Evolutionary conservation across 2,329 filamentous ascomycete genomes (phyloP), one percentile per base, ranked within the genome.

Genomic region (Aspergillus proliferans): DNA sequence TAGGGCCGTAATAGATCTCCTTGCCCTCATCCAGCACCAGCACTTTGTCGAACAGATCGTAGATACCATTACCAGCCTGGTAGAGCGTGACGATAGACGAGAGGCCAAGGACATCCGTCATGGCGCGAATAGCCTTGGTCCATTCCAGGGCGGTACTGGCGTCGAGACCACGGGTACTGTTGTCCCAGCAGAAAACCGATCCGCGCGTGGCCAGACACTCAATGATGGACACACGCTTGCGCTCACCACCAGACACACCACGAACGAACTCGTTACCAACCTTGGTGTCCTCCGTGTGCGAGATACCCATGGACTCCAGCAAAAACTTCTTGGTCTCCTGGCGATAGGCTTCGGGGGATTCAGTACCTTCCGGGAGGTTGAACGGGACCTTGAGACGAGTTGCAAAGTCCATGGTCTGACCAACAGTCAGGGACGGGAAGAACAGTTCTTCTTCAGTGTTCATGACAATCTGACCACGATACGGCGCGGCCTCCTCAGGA

Each of bases 61-160:
- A 86, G 50, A 87, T 86, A 21, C 78, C 81, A 48, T 87, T 85
- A 5, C 82, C 82, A 3, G 85, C 84, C 60, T 87, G 85, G 61
- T 88, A 87, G 0, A 86, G 71, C 0, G 82, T 84, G 10, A 85
- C 80, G 43, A 85, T 80, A 0, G 81, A 78, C 0, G 81, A 71
- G 3, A 84, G 68, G 0, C 81, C 80, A 3, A 81, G 68, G 1
- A 83, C 75, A 52, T 86, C 81, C 0, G 83, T 85, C 76, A 86
- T 73, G 4, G 80, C 77, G 6, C 84, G 73, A n/a, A 86, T 66
- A 2, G 80, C 77, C 57, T 80, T 82, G 24, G 77, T 73, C 59
- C 77, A 85, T 46, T 84, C 76, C 1, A 85, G 69, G 1, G 82
- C 84, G 3, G 80, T 85, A 57, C 78, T 83, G 0, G 83, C 82